These are phyloP conservation scores for Protea cynaroides DNA, from an alignment of 164 flowering plant species.

Conservation along the genomic window DNA sequence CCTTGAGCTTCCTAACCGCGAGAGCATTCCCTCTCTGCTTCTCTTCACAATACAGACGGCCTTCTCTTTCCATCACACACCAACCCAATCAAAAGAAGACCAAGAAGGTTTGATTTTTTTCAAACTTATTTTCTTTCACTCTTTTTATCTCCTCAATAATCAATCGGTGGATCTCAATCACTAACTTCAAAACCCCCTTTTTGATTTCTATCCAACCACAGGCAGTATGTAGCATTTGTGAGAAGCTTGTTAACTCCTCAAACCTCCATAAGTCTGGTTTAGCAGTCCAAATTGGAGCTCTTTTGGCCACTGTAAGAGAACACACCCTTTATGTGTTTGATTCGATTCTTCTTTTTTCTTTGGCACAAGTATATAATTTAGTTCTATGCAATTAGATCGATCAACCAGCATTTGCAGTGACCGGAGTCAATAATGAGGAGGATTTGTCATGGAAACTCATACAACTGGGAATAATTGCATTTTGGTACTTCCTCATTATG, in stretches of 20 bases:
- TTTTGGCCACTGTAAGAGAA: constrained; percentile 47
- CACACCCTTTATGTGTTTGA: neutral
- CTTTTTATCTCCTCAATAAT: neutral
- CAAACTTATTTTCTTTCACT: neutral
- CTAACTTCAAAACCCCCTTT: neutral
- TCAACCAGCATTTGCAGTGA: constrained; percentile 67
- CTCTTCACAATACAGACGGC: constrained; percentile 10
- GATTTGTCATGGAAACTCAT: constrained; percentile 40
- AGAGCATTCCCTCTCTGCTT: constrained; percentile 37
- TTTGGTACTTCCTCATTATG: constrained; percentile 54
- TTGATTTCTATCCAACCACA: constrained; percentile 9
- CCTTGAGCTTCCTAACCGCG: constrained; percentile 31
- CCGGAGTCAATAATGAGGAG: constrained; percentile 58
- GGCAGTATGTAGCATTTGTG: constrained; percentile 8
- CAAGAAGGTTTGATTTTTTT: constrained; percentile 18
- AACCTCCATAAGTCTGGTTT: constrained; percentile 22
- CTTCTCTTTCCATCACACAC: constrained; percentile 18
- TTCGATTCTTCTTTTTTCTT: neutral
- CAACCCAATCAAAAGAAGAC: constrained; percentile 13
- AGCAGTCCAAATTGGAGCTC: constrained; percentile 47
- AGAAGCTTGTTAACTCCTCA: constrained; percentile 13
- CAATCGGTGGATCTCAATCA: neutral
- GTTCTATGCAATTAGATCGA: constrained; percentile 34
- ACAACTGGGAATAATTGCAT: constrained; percentile 43
- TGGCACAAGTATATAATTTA: neutral